Base-by-base conservation (phyloP, 1,284 basidiomycete species). In the Ganoderma lingzhi region DNA sequence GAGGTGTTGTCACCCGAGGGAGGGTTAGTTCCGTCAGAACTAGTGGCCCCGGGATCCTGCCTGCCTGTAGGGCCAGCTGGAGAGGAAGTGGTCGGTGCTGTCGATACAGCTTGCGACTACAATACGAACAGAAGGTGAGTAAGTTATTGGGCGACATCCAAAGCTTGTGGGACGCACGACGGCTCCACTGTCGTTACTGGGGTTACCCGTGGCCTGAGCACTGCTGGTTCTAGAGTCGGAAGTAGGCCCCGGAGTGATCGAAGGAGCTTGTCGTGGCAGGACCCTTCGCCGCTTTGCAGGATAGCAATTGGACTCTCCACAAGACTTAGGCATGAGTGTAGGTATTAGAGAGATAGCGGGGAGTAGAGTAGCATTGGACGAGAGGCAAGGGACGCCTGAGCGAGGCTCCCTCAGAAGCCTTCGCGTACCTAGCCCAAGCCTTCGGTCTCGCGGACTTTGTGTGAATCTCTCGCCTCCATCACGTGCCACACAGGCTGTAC, bases 201-300 rank as follows among this genome's bases (percentile, higher is more conserved):
- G 58, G 17, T 30, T 53, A 23, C 58, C 68, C 42, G 62, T 56
- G 30, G 53, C 10, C 48, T 12, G 23, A 32, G 53, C 19, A 28
- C 51, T 45, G 42, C 61, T 53, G 51, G 61, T 14, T 32, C 32
- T 39, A 44, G 53, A 28, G 42, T 64, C 28, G 44, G 67, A 51
- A 39, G 70, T 70, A 62, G 68, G 55, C 30, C 48, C 61, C 41
- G 69, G 61, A 39, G 45, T 66, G 68, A 70, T 66, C 48, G 68
- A 51, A 10, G 64, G 65, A n/a, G 70, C 56, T 61, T 73, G 72
- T 64, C 70, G 67, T 30, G 66, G 68, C 19, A 68, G 32, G 45
- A 73, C 28, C 48, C 56, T 53, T 23, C 45, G 64, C 55, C 65
- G 63, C 28, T 63, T 62, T 3, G 39, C 63, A 28, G 41, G 28